Percentiles rank a stretch among this genome's conserved stretches.
Conservation (phyloP, 192 early-diverging fungal species). For the Rhizoclosmatium sp. region DNA sequence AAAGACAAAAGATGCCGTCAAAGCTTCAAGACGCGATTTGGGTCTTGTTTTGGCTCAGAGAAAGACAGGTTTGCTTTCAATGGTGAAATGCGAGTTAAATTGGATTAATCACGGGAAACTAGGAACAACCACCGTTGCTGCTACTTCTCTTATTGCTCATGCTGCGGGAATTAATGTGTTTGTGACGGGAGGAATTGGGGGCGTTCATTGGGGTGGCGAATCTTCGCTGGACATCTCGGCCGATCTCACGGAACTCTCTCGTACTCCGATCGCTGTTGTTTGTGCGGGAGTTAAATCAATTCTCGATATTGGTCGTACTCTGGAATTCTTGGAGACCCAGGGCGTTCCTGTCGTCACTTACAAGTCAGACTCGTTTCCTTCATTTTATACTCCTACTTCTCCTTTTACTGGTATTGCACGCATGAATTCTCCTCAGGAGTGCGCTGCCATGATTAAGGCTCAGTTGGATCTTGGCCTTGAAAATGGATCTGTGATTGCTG, state of each 20-base stretch:
- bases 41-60: constrained; percentile 77
- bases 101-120: constrained; percentile 29
- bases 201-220: constrained; percentile 85
- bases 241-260: constrained; percentile 89
- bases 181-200: constrained; percentile 97
- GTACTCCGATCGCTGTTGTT: constrained; percentile 92
- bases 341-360: constrained; percentile 90
- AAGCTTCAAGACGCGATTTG: constrained; percentile 87
- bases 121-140: constrained; percentile 93
- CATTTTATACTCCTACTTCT: constrained; percentile 86
- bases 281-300: constrained; percentile 98
- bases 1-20: constrained; percentile 58
- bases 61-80: constrained; percentile 7
- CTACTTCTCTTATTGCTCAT: constrained; percentile 89
- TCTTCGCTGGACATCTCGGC: constrained; percentile 79
- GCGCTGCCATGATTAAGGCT: constrained; percentile 66
- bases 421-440: constrained; percentile 57
- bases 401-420: constrained; percentile 68
- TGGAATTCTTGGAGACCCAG: constrained; percentile 81
- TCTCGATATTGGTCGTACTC: constrained; percentile 88
- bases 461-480: constrained; percentile 66
- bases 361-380: constrained; percentile 76
- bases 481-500: constrained; percentile 86
- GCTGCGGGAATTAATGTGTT: constrained; percentile 87
- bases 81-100: not conserved